Percentiles rank a stretch among this genome's conserved stretches.
phyloP scores from a whole-genome alignment of 2,329 filamentous ascomycete species.

The Fusarium lateritium region DNA sequence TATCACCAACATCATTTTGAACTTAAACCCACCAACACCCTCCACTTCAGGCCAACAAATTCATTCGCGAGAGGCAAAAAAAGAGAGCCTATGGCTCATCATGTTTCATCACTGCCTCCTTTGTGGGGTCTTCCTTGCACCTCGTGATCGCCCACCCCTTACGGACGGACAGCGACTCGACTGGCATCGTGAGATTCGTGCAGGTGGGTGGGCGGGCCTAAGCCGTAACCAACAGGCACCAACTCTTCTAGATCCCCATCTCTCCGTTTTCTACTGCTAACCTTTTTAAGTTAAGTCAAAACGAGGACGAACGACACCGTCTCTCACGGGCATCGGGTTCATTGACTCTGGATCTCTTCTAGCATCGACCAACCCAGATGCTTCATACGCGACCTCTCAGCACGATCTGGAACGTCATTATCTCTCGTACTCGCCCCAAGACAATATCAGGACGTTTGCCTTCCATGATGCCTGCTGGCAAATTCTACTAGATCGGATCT shows the following conservation, averaged over 20 bases:
- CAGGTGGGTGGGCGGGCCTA: background rate
- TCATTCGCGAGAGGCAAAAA: too few relatives aligned
- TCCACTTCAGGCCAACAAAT: too few relatives aligned
- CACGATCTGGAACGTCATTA: background rate
- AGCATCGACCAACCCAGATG: background rate
- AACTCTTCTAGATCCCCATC: background rate
- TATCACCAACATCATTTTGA: too few relatives aligned
- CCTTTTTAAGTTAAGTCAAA: conserved; percentile 1
- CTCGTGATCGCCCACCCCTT: background rate
- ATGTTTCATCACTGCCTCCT: conserved; percentile 9
- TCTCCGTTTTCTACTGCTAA: background rate
- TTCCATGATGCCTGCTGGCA: conserved; percentile 23
- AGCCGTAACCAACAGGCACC: too few relatives aligned
- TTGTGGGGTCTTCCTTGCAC: conserved; percentile 3
- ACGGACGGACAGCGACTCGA: background rate
- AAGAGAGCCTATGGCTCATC: too few relatives aligned
- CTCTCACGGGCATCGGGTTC: conserved; percentile 9
- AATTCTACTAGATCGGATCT: conserved; percentile 3
- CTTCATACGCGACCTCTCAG: background rate
- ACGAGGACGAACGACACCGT: background rate
- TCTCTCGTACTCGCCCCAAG: background rate
- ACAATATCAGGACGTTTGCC: background rate
- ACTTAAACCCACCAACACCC: too few relatives aligned
- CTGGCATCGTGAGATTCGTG: conserved; percentile 11
- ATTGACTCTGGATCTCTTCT: background rate